Conservation (phyloP, 2,329 filamentous ascomycete species). For the Curvularia sp. region DNA sequence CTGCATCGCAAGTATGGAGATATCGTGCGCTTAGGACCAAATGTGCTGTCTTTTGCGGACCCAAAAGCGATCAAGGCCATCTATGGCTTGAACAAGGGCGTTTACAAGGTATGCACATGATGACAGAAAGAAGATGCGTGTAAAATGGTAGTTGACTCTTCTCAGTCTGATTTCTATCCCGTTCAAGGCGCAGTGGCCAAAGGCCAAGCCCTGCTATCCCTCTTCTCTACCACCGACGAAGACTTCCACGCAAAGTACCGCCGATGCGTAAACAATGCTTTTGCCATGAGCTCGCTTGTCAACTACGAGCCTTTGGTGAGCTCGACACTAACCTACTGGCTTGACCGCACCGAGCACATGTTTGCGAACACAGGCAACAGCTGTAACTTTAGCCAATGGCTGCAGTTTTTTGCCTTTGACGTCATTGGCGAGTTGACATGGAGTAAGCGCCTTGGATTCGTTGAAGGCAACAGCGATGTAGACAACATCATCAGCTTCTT, state of each 20-base stretch:
- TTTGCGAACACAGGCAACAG: constrained; percentile 53
- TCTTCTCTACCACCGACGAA: constrained; percentile 80
- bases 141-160: constrained; percentile 6
- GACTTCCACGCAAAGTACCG: constrained; percentile 77
- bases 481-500: constrained; percentile 75
- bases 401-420: constrained; percentile 84
- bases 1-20: constrained; percentile 76
- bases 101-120: constrained; percentile 68
- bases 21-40: constrained; percentile 77
- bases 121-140: not conserved
- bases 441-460: constrained; percentile 75
- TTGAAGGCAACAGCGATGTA: constrained; percentile 77
- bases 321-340: constrained; percentile 74
- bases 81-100: constrained; percentile 83
- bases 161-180: constrained; percentile 78
- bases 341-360: constrained; percentile 58
- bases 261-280: constrained; percentile 76
- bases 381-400: constrained; percentile 74
- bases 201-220: constrained; percentile 71
- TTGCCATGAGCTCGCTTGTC: constrained; percentile 77
- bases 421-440: constrained; percentile 82
- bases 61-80: constrained; percentile 77
- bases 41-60: constrained; percentile 74
- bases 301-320: constrained; percentile 84
- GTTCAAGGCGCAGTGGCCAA: constrained; percentile 77